Evolutionary conservation across 2,329 filamentous ascomycete species (phyloP).

Genomic region (Aspergillus amoenus): DNA sequence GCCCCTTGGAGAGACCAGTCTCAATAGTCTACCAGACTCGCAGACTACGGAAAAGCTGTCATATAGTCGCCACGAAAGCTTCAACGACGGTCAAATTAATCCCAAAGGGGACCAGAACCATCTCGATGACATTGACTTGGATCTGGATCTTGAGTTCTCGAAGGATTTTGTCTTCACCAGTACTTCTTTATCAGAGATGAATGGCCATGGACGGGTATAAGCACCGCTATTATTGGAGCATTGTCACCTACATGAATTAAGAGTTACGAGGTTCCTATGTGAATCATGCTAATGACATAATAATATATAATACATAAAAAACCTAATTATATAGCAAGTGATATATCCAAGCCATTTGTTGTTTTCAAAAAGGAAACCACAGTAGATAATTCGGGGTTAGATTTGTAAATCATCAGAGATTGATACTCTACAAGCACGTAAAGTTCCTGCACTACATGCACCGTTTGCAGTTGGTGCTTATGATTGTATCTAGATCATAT

Average conservation of each 20-base stretch:
- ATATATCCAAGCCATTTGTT: no score
- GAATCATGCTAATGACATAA: background rate
- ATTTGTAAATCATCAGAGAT: no score
- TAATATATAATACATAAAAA: background rate
- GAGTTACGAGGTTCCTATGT: background rate
- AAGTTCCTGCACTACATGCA: no score
- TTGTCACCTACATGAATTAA: background rate
- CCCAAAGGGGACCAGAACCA: constrained; percentile 20
- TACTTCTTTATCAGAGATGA: constrained; percentile 28
- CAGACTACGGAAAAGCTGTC: constrained; percentile 16
- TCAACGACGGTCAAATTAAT: constrained; percentile 12
- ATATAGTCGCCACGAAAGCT: constrained; percentile 8
- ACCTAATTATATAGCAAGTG: background rate
- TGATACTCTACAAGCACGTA: no score
- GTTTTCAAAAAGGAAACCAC: background rate
- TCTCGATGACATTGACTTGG: constrained; percentile 30
- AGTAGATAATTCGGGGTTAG: no score
- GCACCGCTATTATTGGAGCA: background rate
- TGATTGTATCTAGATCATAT: background rate
- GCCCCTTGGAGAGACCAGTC: constrained; percentile 25
- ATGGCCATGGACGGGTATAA: constrained; percentile 12
- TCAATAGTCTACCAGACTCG: constrained; percentile 28
- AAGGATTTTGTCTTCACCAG: constrained; percentile 38
- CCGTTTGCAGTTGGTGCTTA: background rate
- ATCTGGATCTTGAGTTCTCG: constrained; percentile 36